Evolutionary conservation across 1,139 yeast genomes (phyloP).

Genomic region (Yamadazyma atmosphaerica): DNA sequence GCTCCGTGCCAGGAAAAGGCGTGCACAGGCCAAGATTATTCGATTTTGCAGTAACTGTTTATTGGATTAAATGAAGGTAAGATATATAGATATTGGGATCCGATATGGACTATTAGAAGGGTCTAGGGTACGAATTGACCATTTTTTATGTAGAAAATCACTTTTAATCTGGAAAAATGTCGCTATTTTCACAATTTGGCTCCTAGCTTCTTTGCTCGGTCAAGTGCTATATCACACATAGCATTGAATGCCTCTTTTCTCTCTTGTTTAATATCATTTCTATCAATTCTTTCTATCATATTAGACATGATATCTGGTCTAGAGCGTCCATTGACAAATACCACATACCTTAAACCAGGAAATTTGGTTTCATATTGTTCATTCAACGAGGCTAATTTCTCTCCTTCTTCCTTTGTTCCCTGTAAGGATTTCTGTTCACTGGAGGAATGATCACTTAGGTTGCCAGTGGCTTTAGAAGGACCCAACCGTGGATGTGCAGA

Average conservation of each 20-base stretch:
- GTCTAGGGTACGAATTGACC: too few relatives aligned
- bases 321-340: slow-evolving; percentile 82
- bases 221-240: slow-evolving; percentile 88
- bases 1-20: too few relatives aligned
- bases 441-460: slow-evolving; percentile 62
- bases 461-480: slow-evolving; percentile 39
- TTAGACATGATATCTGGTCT: slow-evolving; percentile 63
- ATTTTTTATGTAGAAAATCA: too few relatives aligned
- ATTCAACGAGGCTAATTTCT: slow-evolving; percentile 53
- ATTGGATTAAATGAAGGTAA: too few relatives aligned
- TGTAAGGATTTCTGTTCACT: slow-evolving; percentile 69
- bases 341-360: slow-evolving; percentile 88
- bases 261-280: slow-evolving; percentile 55
- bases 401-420: slow-evolving; percentile 47
- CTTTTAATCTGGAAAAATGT: too few relatives aligned
- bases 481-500: slow-evolving; percentile 94
- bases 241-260: slow-evolving; percentile 69
- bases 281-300: slow-evolving; percentile 61
- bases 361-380: slow-evolving; percentile 62
- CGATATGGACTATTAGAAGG: too few relatives aligned
- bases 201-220: slow-evolving; percentile 60
- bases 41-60: too few relatives aligned
- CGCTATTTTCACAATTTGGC: slow-evolving; percentile 25
- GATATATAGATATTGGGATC: too few relatives aligned
- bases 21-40: too few relatives aligned